Conservation (phyloP, 257 asterid genomes). For the Lavandula angustifolia region DNA sequence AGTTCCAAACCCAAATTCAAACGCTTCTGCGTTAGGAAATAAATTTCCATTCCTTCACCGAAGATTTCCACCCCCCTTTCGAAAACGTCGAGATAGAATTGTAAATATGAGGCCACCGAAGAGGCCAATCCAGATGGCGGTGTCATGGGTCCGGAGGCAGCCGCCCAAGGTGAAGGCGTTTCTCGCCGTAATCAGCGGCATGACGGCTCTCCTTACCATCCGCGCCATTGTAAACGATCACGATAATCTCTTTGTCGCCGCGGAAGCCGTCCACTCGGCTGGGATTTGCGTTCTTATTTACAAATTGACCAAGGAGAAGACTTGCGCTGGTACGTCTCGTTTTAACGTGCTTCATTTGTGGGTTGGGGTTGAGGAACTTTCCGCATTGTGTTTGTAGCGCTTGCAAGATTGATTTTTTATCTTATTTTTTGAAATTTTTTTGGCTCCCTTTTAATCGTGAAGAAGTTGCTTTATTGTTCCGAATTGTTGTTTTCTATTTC, state of each 20-base stretch:
- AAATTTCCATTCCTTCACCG: not conserved
- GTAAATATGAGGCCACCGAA: constrained; percentile 55
- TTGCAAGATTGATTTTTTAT: constrained; percentile 16
- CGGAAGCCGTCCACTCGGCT: constrained; percentile 88
- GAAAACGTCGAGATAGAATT: constrained; percentile 9
- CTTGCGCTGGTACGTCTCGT: constrained; percentile 68
- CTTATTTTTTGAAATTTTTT: not conserved
- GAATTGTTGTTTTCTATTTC: not conserved
- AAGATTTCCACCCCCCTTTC: not conserved
- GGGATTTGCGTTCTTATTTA: constrained; percentile 86
- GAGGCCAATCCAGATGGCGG: constrained; percentile 72
- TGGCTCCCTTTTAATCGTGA: not conserved
- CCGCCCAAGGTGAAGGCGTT: constrained; percentile 94
- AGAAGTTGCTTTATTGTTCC: not conserved
- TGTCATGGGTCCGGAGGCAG: constrained; percentile 85
- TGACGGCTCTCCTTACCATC: constrained; percentile 79
- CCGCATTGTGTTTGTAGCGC: constrained; percentile 18
- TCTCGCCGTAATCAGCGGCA: constrained; percentile 75
- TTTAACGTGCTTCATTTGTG: not conserved
- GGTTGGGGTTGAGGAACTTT: constrained; percentile 19
- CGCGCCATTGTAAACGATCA: constrained; percentile 95
- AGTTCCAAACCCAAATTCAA: constrained; percentile 17
- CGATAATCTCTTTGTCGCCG: constrained; percentile 88
- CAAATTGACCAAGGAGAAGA: constrained; percentile 88
- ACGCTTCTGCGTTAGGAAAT: not conserved